Conservation (phyloP, 106 monocot genomes). For the Allium sativum region DNA sequence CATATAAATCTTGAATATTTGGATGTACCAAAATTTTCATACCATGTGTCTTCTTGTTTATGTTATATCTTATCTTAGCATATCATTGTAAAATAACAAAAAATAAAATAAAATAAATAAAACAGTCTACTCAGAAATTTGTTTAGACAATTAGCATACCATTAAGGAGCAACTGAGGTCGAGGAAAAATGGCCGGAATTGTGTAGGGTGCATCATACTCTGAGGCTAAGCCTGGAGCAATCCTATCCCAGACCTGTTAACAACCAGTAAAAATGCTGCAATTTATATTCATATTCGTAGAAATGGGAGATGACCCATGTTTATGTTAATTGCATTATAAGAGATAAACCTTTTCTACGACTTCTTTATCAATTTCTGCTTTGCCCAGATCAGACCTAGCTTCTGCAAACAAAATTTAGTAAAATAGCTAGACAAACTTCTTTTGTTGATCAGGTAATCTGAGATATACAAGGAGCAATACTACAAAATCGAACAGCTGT, state of each 20-base stretch:
- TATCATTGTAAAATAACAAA: background rate
- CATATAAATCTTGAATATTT: background rate
- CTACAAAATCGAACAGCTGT: no score
- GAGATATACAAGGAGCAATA: no score
- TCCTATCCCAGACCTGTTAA: slow-evolving; percentile 84
- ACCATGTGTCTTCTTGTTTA: background rate
- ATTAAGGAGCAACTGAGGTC: slow-evolving; percentile 59
- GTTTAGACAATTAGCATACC: slow-evolving; percentile 22
- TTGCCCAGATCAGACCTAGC: slow-evolving; percentile 71
- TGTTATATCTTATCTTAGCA: background rate
- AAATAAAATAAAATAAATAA: no score
- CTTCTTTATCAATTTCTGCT: slow-evolving; percentile 63
- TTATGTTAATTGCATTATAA: background rate
- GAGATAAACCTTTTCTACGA: slow-evolving; percentile 64
- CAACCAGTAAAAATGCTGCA: slow-evolving; percentile 1
- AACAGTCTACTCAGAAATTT: background rate
- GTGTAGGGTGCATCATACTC: slow-evolving; percentile 77
- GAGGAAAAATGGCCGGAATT: slow-evolving; percentile 54
- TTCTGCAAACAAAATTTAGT: slow-evolving; percentile 30
- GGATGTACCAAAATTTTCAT: background rate
- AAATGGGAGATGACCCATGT: background rate
- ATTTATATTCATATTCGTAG: background rate
- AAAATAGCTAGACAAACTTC: background rate
- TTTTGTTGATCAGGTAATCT: no score
- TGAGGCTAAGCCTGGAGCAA: slow-evolving; percentile 79